Evolutionary conservation across 768 basidiomycete species (phyloP).

Genomic region (Trametes gibbosa): DNA sequence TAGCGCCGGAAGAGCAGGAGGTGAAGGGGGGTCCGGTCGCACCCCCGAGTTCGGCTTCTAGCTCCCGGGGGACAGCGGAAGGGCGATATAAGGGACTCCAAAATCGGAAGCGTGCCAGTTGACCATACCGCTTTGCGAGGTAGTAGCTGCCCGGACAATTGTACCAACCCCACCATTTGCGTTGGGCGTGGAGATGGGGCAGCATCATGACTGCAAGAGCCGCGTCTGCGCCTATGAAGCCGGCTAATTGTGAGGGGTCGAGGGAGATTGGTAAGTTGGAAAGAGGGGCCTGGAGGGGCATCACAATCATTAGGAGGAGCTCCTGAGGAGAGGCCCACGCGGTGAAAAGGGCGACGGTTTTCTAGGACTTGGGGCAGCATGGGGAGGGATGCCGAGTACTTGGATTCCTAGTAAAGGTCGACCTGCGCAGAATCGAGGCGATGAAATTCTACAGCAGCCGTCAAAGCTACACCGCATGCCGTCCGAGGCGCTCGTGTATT

Average conservation of each 20-base stretch:
- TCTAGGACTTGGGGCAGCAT: too few relatives aligned
- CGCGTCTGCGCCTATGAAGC: conserved; percentile 13
- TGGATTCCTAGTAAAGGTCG: too few relatives aligned
- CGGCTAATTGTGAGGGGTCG: conserved; percentile 6
- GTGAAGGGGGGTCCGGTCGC: not conserved
- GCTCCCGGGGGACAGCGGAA: not conserved
- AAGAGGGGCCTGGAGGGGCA: not conserved
- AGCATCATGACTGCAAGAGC: conserved; percentile 12
- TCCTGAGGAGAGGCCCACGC: conserved; percentile 4
- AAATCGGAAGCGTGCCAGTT: conserved; percentile 3
- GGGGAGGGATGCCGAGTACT: too few relatives aligned
- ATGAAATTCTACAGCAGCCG: too few relatives aligned
- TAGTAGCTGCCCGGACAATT: conserved; percentile 13
- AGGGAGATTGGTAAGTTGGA: not conserved
- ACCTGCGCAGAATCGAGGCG: too few relatives aligned
- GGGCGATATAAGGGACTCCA: conserved; percentile 4
- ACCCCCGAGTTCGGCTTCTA: not conserved
- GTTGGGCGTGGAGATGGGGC: conserved; percentile 4
- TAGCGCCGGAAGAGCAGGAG: not conserved
- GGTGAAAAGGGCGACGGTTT: too few relatives aligned
- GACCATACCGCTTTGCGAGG: conserved; percentile 9
- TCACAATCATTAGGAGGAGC: not conserved
- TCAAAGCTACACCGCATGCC: too few relatives aligned
- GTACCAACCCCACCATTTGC: conserved; percentile 17
- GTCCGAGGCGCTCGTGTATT: too few relatives aligned